Evolutionary conservation across 805 yeast genomes (phyloP).

Genomic region (Yarrowia sp.): DNA sequence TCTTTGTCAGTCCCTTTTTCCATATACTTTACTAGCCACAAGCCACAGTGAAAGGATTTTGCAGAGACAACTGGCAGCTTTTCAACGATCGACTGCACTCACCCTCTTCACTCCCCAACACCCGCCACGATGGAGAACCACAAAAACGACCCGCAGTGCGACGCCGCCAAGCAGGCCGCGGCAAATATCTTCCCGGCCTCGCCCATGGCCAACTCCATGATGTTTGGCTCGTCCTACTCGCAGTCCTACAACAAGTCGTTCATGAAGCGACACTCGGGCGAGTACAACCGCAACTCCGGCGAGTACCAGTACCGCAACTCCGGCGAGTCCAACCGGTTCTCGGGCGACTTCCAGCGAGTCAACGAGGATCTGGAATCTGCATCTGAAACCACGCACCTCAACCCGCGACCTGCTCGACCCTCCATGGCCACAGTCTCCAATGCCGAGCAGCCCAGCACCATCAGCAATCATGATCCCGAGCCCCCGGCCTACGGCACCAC

Average conservation of each 20-base stretch:
- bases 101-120: background rate
- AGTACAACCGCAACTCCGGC: conserved; percentile 16
- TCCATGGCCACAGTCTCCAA: conserved; percentile 6
- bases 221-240: conserved; percentile 22
- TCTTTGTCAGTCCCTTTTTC: conserved; percentile 3
- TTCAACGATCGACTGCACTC: background rate
- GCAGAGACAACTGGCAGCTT: conserved; percentile 4
- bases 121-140: background rate
- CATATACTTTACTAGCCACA: conserved; percentile 25
- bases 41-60: conserved; percentile 26
- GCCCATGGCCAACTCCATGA: conserved; percentile 27
- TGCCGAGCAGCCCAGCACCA: background rate
- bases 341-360: conserved; percentile 15
- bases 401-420: conserved; percentile 11
- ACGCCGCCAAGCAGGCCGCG: background rate
- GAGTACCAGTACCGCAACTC: conserved; percentile 6
- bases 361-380: conserved; percentile 20
- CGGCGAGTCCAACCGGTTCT: conserved; percentile 5
- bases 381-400: conserved; percentile 19
- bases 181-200: conserved; percentile 11
- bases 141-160: background rate
- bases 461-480: background rate
- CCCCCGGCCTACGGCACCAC: conserved; percentile 8
- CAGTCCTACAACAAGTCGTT: conserved; percentile 23
- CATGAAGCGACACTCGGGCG: conserved; percentile 22